Conservation (phyloP, 1,139 yeast genomes). For the Geotrichum reessii region DNA sequence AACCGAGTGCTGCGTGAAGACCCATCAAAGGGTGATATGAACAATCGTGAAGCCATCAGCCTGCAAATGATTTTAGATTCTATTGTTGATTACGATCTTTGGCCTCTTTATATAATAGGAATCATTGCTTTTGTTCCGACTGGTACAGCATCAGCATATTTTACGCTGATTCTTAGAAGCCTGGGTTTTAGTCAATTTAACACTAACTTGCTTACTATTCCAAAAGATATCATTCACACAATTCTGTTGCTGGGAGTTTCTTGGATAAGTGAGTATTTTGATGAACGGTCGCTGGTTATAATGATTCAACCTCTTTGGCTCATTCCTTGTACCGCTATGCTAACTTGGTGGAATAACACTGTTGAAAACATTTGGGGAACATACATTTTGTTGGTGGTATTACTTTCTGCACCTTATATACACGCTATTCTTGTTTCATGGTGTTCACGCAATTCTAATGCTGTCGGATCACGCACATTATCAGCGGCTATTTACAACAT, state of each 20-base stretch:
- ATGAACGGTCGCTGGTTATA: conserved; percentile 36
- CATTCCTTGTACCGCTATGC: conserved; percentile 38
- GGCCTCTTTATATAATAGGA: conserved; percentile 55
- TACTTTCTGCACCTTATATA: conserved; percentile 45
- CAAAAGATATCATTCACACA: conserved; percentile 41
- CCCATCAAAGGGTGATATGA: conserved; percentile 64
- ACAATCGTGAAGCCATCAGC: conserved; percentile 52
- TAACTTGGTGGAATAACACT: conserved; percentile 49
- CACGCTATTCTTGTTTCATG: conserved; percentile 54
- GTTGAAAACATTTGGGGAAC: conserved; percentile 48
- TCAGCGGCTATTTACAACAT: conserved; percentile 55
- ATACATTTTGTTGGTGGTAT: conserved; percentile 44
- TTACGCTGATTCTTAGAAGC: conserved; percentile 47
- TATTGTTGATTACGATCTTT: conserved; percentile 49
- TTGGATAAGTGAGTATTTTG: conserved; percentile 40
- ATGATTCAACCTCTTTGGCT: conserved; percentile 38
- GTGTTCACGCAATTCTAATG: conserved; percentile 54
- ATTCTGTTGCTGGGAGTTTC: conserved; percentile 40
- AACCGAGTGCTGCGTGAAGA: conserved; percentile 62
- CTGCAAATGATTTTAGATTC: conserved; percentile 40
- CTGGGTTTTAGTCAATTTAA: conserved; percentile 53
- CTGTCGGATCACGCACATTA: conserved; percentile 53
- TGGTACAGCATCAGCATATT: conserved; percentile 42
- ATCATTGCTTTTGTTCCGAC: conserved; percentile 43
- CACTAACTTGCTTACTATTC: conserved; percentile 52